These are phyloP conservation scores for Penicillium sp. DNA, from an alignment of 2,329 filamentous ascomycete species.

Conservation along the genomic window DNA sequence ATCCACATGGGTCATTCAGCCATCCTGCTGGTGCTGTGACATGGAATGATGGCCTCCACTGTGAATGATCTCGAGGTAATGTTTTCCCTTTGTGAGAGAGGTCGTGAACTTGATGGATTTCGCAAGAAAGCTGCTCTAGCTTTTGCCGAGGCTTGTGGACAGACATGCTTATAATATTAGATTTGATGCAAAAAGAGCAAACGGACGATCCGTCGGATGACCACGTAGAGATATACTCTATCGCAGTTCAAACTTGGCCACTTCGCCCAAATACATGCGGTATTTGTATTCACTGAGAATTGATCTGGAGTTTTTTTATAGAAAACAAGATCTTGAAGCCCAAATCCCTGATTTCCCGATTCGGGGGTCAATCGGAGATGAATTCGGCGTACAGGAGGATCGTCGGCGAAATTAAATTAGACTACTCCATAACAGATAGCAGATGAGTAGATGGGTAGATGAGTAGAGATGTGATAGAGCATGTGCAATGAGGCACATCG, in stretches of 20 bases:
- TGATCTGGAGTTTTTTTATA: not conserved
- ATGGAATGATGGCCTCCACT: slow-evolving; percentile 37
- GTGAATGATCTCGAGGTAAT: not conserved
- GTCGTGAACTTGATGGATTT: not conserved
- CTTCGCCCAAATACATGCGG: not conserved
- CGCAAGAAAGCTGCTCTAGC: not conserved
- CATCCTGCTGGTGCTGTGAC: slow-evolving; percentile 41
- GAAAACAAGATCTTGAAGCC: not conserved
- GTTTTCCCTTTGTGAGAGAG: not conserved
- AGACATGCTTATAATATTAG: not conserved
- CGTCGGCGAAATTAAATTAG: slow-evolving; percentile 18
- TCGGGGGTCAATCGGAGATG: slow-evolving; percentile 17
- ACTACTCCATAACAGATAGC: no score
- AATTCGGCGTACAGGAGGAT: slow-evolving; percentile 16
- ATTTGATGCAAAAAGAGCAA: not conserved
- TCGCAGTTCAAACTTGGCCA: not conserved
- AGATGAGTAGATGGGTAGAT: not conserved
- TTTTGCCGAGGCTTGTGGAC: not conserved
- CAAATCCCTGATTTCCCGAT: not conserved
- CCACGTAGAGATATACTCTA: not conserved
- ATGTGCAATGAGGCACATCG: not conserved
- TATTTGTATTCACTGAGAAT: not conserved
- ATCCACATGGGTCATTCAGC: slow-evolving; percentile 48
- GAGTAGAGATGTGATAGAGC: not conserved
- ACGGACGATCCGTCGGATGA: not conserved